These are phyloP conservation scores for Beauveria caledonica DNA, from an alignment of 2,329 filamentous ascomycete species.

Conservation along the genomic window DNA sequence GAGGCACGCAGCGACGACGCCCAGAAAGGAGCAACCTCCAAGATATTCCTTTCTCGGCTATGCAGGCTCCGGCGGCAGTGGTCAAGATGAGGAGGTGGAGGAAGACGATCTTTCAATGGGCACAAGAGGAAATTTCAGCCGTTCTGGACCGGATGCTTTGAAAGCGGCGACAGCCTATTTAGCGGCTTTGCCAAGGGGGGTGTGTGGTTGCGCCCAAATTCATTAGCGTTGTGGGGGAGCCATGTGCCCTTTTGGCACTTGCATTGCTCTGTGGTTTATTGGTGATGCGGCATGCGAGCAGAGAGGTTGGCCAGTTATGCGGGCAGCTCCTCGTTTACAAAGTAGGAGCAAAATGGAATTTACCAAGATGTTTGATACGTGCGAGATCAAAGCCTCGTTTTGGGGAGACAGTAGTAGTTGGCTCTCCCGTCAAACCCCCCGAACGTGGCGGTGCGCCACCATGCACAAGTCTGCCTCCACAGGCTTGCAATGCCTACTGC, in stretches of 20 bases:
- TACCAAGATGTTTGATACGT: no score
- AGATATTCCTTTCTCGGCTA: not conserved
- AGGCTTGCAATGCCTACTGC: not conserved
- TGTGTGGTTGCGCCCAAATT: not conserved
- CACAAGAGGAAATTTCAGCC: conserved; percentile 8
- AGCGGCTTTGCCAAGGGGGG: conserved; percentile 5
- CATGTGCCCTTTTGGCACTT: not conserved
- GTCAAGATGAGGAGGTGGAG: not conserved
- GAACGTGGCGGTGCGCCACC: no score
- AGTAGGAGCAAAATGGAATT: no score
- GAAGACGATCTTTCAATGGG: conserved; percentile 2
- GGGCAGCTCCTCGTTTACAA: not conserved
- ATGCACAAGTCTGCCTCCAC: no score
- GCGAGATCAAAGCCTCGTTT: no score
- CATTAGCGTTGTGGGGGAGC: conserved; percentile 4
- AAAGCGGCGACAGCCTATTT: conserved; percentile 6
- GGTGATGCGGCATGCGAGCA: not conserved
- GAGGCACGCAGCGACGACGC: not conserved
- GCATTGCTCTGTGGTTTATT: not conserved
- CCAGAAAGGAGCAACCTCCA: not conserved
- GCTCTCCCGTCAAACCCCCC: no score
- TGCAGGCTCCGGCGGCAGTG: not conserved
- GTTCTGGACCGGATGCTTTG: conserved; percentile 4
- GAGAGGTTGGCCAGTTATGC: not conserved
- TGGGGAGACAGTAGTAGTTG: no score